Base-by-base conservation (phyloP, 345 rosid genomes). In the Turritis glabra region DNA sequence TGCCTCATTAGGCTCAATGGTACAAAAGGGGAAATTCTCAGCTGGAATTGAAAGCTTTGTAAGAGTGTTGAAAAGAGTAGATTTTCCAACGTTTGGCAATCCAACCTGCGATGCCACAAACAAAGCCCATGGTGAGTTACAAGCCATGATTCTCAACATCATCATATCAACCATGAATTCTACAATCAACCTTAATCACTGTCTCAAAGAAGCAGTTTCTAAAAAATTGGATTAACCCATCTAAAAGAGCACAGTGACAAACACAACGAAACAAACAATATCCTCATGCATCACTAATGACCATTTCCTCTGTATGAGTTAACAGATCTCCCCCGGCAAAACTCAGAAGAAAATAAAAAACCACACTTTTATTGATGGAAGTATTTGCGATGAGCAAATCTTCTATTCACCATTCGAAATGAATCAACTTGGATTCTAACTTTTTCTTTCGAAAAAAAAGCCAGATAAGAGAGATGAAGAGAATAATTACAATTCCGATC, bases 21-120 rank as follows among this genome's bases (percentile, higher is more conserved):
- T 95, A 75, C 99, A 95, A 72, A 95, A 95, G 1, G 99, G 99
- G 77, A 95, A 95, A 77, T 92, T 95, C 88, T 95, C 99, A 8
- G 99, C 99, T 5, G 99, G 99, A 54, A 95, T 95, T 0, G 96
- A 77, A 44, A 95, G 77, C 88, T 95, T 95, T 0, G 97, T 95
- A 29, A 95, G 93, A 10, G 99, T 90, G 81, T 95, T 95, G 82
- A 95, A 95, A 23, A 95, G 97, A 1, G 99, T 95, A 26, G 99
- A 95, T 48, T 95, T 95, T 12, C 99, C 99, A 35, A 95, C 99
- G 79, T 95, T 95, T 1, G 97, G 99, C 77, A 95, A 77, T 46
- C 99, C 99, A 64, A 95, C 99, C 97, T 95, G 81, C 69, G 50
- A 73, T 17, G 19, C n/a, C 59, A 48, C 40, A 29, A 3, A 64